Percentiles rank a stretch among this genome's conserved stretches.
Evolutionary conservation across 768 basidiomycete species (phyloP).

Genomic region (Dacryopinax spathularia): DNA sequence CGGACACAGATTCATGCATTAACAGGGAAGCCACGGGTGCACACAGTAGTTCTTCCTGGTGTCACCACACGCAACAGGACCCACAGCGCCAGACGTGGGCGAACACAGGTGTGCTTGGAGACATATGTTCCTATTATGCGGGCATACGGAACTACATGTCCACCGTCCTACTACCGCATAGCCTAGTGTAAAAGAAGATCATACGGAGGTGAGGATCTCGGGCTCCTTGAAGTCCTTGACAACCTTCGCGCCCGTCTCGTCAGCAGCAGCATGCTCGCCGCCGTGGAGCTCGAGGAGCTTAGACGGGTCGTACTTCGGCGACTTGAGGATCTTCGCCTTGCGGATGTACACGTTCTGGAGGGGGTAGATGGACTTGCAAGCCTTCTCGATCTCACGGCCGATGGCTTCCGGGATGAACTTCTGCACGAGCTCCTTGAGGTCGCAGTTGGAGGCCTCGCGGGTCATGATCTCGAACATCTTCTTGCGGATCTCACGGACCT

Average conservation of each 20-base stretch:
- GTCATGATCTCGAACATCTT: conserved; percentile 99
- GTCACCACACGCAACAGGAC: too few species aligned
- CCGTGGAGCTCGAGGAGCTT: conserved; percentile 96
- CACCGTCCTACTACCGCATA: not conserved
- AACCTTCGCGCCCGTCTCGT: conserved; percentile 92
- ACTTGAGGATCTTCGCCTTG: conserved; percentile 98
- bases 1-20: too few species aligned
- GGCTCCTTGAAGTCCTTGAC: conserved; percentile 98
- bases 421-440: conserved; percentile 94
- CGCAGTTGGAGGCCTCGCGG: conserved; percentile 85
- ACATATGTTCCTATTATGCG: conserved; percentile 2
- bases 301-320: conserved; percentile 89
- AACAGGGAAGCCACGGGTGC: too few species aligned
- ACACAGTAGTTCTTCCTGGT: too few species aligned
- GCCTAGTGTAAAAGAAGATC: conserved; percentile 21
- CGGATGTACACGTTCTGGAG: conserved; percentile 97
- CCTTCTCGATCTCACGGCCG: conserved; percentile 99
- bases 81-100: too few species aligned
- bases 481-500: conserved; percentile 93
- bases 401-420: conserved; percentile 99
- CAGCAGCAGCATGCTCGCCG: conserved; percentile 79
- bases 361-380: conserved; percentile 89
- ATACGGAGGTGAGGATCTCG: conserved; percentile 82
- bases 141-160: conserved; percentile 5
- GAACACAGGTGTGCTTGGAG: too few species aligned